Evolutionary conservation across 2,329 filamentous ascomycete species (phyloP).

Genomic region (Alternaria infectoria): DNA sequence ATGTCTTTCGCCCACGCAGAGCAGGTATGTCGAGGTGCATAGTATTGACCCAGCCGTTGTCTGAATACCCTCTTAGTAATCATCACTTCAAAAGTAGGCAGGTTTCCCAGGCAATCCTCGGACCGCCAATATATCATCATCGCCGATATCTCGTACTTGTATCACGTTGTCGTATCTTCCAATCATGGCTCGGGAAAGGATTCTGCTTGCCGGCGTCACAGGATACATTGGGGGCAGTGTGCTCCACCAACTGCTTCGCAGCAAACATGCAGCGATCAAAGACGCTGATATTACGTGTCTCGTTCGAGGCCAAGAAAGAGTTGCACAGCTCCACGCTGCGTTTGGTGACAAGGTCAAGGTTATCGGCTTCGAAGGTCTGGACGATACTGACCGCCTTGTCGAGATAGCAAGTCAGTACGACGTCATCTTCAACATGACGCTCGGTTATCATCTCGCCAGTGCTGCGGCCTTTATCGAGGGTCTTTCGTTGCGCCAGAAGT

Average conservation of each 20-base stretch:
- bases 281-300: not conserved
- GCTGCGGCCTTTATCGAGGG: not conserved
- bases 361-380: not conserved
- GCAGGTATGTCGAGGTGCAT: not conserved
- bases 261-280: not conserved
- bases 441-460: not conserved
- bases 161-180: not conserved
- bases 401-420: conserved; percentile 3
- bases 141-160: not conserved
- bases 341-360: not conserved
- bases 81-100: not conserved
- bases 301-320: not conserved
- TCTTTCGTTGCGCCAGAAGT: not conserved
- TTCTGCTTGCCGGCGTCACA: not conserved
- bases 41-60: not conserved
- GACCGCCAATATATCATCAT: not conserved
- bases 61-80: not conserved
- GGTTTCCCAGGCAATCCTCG: not conserved
- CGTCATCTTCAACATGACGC: conserved; percentile 1
- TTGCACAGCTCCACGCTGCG: not conserved
- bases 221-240: conserved; percentile 1
- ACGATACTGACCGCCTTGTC: not conserved
- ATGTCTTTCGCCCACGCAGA: not conserved
- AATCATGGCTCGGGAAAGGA: not conserved
- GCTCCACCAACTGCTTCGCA: not conserved